phyloP scores from a whole-genome alignment of 768 basidiomycete genomes.

The Tylopilus balloui region DNA sequence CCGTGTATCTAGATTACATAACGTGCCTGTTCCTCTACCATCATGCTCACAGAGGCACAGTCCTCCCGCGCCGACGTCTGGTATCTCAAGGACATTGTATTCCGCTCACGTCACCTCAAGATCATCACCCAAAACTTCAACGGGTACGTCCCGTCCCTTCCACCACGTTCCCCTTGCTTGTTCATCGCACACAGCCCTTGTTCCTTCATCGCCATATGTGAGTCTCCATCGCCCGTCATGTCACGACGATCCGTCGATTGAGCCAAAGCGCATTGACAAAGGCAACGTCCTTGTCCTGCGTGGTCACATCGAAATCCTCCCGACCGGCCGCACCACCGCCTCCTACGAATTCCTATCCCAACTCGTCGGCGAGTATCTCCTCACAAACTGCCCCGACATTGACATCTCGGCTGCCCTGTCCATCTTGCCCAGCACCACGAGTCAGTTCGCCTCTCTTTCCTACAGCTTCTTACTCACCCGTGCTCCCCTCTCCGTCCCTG shows the following conservation, averaged over 20 bases:
- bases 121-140: constrained; percentile 84
- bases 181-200: constrained; percentile 58
- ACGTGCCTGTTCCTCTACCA: too few species aligned
- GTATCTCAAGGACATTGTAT: constrained; percentile 68
- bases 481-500: background rate
- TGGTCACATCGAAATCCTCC: constrained; percentile 72
- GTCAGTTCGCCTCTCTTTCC: constrained; percentile 40
- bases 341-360: constrained; percentile 84
- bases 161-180: too few species aligned
- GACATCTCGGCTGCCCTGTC: constrained; percentile 31
- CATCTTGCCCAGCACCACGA: constrained; percentile 59
- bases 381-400: constrained; percentile 46
- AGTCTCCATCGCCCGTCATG: background rate
- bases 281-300: constrained; percentile 88
- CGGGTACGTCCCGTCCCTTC: constrained; percentile 60
- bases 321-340: constrained; percentile 59
- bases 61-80: constrained; percentile 53
- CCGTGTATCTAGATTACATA: background rate
- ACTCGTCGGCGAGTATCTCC: constrained; percentile 78
- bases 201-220: constrained; percentile 88
- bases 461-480: background rate
- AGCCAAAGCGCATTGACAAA: constrained; percentile 19
- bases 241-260: too few species aligned
- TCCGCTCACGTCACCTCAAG: constrained; percentile 44
- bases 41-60: constrained; percentile 2